Evolutionary conservation across 1,139 yeast genomes (phyloP), one percentile per base, ranked within the genome.

Genomic region (Yarrowia galli): DNA sequence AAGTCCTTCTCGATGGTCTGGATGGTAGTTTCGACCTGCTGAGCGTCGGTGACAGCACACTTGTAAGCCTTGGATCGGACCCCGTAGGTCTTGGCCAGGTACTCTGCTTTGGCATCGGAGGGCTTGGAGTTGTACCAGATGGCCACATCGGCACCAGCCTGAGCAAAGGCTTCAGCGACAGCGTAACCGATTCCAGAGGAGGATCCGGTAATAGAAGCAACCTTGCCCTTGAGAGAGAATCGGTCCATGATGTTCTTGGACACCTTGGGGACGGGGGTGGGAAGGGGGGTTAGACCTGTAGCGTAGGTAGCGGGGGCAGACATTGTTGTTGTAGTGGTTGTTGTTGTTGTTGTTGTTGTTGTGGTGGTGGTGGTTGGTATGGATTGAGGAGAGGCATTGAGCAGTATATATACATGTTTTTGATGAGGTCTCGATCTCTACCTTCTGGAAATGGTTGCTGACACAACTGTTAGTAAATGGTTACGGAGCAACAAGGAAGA

Each of bases 111-210:
- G 36, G 82, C 82, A 67, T 86, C 87, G 10, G 90, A 84, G 43
- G 90, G 86, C 71, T 86, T 84, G 58, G 87, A 82, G 77, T 86
- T 85, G 82, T 88, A 89, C 97, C 97, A 91, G 74, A 92, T 83
- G 70, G 93, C 95, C 60, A 92, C 89, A 72, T 90, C 92, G 15
- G 97, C 97, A 67, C 97, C 97, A 4, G 96, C 96, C 79, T 91
- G 96, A 65, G 96, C 93, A 75, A 82, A 91, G 0, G 93, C 96
- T 75, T 87, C 89, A 58, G 97, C 97, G 35, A 91, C 91, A 8
- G 91, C 92, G 71, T 80, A 83, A 15, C 97, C 97, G 73, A 92
- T 92, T 38, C 97, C 97, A 49, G 89, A 84, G n/a, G 96, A 35
- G 6, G 96, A 89, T 40, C 97, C 97, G 20, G 97, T 90, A 69